Percentiles rank a stretch among this genome's conserved stretches.
These are phyloP conservation scores for Oryza officinalis DNA, from an alignment of 176 grass and related monocot species.

Conservation along the genomic window DNA sequence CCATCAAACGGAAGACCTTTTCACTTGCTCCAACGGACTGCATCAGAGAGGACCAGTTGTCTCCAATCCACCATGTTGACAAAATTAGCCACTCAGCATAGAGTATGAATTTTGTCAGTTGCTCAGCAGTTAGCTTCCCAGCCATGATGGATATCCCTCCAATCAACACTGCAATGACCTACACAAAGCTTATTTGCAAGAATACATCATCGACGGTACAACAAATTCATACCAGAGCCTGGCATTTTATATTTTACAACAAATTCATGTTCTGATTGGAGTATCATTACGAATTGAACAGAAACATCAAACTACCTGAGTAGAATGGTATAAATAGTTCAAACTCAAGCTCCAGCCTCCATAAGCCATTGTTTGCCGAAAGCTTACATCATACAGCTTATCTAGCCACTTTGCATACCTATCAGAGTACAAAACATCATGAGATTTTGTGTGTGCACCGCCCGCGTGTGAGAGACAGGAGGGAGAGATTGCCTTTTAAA, in stretches of 20 bases:
- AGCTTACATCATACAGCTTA: conserved; percentile 83
- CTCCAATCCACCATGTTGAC: conserved; percentile 98
- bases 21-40: conserved; percentile 95
- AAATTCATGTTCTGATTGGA: neutral
- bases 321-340: conserved; percentile 96
- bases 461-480: neutral
- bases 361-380: conserved; percentile 92
- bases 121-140: conserved; percentile 80
- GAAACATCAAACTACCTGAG: conserved; percentile 63
- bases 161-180: conserved; percentile 96
- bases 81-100: conserved; percentile 98
- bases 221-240: conserved; percentile 10
- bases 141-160: conserved; percentile 94
- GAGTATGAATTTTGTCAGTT: conserved; percentile 95
- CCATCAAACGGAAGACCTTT: conserved; percentile 95
- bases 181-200: conserved; percentile 75
- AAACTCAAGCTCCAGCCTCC: conserved; percentile 96
- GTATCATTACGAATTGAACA: conserved; percentile 5
- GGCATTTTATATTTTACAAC: neutral
- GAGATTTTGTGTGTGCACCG: neutral
- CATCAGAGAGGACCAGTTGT: conserved; percentile 99
- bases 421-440: conserved; percentile 47
- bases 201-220: conserved; percentile 52
- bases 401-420: conserved; percentile 92
- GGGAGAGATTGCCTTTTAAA: conserved; percentile 59